These are phyloP conservation scores for Blastomyces silverae DNA, from an alignment of 2,329 filamentous ascomycete species.

Conservation along the genomic window DNA sequence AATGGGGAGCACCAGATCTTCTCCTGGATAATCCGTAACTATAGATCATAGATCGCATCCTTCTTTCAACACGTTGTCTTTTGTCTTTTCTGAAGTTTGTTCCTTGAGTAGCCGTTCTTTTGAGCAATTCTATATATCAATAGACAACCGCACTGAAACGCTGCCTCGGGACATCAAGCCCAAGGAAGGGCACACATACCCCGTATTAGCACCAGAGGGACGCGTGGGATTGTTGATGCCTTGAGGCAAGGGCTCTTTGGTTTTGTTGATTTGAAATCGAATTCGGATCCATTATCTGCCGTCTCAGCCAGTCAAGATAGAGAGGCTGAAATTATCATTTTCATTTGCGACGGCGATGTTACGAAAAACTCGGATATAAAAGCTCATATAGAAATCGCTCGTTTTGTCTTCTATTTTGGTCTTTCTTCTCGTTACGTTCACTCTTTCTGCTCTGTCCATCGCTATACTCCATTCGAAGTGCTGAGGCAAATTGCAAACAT, in stretches of 20 bases:
- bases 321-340: not conserved
- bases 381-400: not conserved
- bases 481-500: not conserved
- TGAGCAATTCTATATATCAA: not conserved
- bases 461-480: not conserved
- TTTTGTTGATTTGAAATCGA: not conserved
- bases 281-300: not conserved
- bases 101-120: not conserved
- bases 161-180: not conserved
- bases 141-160: not conserved
- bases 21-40: not conserved
- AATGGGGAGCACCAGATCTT: not conserved
- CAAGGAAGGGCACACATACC: not conserved
- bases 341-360: not conserved
- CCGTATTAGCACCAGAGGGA: not conserved
- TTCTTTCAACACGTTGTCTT: not conserved
- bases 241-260: not conserved
- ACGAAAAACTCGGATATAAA: not conserved
- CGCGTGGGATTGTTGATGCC: constrained; percentile 1
- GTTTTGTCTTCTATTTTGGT: not conserved
- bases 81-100: not conserved
- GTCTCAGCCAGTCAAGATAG: not conserved
- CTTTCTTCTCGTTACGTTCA: not conserved
- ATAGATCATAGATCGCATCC: not conserved
- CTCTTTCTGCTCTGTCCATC: not conserved